These are phyloP conservation scores for Quercus suber DNA, from an alignment of 306 rosid genomes.

Conservation along the genomic window DNA sequence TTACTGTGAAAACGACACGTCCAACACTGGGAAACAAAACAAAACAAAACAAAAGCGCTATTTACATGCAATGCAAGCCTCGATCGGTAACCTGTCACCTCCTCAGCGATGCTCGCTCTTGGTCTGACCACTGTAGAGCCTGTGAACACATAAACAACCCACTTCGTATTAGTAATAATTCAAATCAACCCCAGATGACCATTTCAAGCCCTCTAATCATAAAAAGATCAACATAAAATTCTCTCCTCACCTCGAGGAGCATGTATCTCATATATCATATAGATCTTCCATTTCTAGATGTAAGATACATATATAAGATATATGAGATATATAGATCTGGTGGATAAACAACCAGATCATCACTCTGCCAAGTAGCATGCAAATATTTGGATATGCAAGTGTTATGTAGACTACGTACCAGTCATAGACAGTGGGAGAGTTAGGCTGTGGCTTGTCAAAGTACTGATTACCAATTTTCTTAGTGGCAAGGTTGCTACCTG, in stretches of 20 bases:
- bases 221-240: too few relatives aligned
- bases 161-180: constrained; percentile 1
- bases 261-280: too few relatives aligned
- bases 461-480: constrained; percentile 52
- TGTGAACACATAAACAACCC: constrained; percentile 30
- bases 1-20: background rate
- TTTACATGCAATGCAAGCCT: constrained; percentile 26
- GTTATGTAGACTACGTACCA: constrained; percentile 39
- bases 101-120: constrained; percentile 75
- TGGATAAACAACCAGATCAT: too few relatives aligned
- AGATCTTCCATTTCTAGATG: too few relatives aligned
- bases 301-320: too few relatives aligned
- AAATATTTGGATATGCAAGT: background rate
- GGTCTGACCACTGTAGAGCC: constrained; percentile 83
- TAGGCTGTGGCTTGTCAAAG: constrained; percentile 85
- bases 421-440: constrained; percentile 90
- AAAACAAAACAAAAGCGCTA: constrained; percentile 6
- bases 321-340: too few relatives aligned
- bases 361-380: background rate
- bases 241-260: too few relatives aligned
- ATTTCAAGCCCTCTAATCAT: too few relatives aligned
- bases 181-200: background rate
- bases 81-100: background rate
- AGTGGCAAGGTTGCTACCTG: constrained; percentile 85
- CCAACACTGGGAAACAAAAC: background rate